These are phyloP conservation scores for Xylaria telfairii DNA, from an alignment of 495 filamentous ascomycete genomes.

Conservation along the genomic window DNA sequence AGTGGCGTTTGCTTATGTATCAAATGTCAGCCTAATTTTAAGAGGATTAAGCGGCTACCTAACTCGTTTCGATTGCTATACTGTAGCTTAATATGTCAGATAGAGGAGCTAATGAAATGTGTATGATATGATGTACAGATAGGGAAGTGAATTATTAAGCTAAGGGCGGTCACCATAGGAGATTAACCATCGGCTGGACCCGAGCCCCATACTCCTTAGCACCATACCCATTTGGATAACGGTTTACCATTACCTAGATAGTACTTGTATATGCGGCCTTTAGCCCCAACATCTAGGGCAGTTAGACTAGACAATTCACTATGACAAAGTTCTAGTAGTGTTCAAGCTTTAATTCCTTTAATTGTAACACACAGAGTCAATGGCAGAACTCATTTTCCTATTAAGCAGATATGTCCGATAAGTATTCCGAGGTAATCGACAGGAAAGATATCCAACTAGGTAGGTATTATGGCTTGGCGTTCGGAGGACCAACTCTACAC, in stretches of 20 bases:
- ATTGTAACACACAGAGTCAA: not conserved
- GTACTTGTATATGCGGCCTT: not conserved
- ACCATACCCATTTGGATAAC: not conserved
- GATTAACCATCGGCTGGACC: not conserved
- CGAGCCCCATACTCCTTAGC: not conserved
- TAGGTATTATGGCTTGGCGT: not conserved
- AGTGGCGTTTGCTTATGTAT: no score
- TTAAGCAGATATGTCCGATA: not conserved
- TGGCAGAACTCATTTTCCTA: not conserved
- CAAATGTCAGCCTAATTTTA: not conserved
- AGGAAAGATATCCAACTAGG: not conserved
- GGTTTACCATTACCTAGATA: not conserved
- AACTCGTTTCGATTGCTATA: not conserved
- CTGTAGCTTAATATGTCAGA: no score
- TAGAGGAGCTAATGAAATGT: no score
- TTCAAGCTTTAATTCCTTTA: not conserved
- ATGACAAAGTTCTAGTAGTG: not conserved
- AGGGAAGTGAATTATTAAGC: no score
- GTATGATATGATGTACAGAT: no score
- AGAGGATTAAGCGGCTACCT: not conserved
- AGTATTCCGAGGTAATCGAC: slow-evolving; percentile 1
- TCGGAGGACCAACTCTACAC: not conserved
- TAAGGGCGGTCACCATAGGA: no score
- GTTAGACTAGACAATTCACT: not conserved
- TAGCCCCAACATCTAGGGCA: not conserved